A percentile compares a stretch with the other conserved stretches of the same genome.
phyloP scores from a whole-genome alignment of 257 asterid species.

The Sherardia arvensis region DNA sequence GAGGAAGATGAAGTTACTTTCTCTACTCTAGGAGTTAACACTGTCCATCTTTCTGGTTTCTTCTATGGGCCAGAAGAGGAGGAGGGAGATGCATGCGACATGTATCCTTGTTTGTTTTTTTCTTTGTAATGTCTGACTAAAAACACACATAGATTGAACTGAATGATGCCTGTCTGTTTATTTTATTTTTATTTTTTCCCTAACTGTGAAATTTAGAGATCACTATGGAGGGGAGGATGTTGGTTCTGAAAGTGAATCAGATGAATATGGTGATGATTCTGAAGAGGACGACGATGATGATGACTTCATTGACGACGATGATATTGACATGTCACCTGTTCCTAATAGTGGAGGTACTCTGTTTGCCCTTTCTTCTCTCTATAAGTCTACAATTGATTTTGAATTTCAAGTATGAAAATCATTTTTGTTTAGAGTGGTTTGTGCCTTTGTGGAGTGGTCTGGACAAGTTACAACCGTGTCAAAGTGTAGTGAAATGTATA shows the following conservation, averaged over 20 bases:
- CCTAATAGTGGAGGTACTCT: slow-evolving; percentile 71
- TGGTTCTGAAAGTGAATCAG: slow-evolving; percentile 42
- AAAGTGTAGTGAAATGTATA: too few relatives aligned
- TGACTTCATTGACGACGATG: slow-evolving; percentile 49
- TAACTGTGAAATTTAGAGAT: slow-evolving; percentile 44
- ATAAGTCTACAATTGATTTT: neutral
- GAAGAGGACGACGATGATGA: slow-evolving; percentile 58
- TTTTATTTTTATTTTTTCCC: slow-evolving; percentile 17
- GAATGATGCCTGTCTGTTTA: neutral
- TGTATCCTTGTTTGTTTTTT: slow-evolving; percentile 46
- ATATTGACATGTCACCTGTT: slow-evolving; percentile 36
- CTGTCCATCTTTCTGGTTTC: slow-evolving; percentile 91
- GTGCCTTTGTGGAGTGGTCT: neutral
- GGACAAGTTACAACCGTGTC: neutral
- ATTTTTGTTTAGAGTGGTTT: too few relatives aligned
- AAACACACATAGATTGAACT: neutral
- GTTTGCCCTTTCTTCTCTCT: neutral
- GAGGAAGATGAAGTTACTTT: slow-evolving; percentile 77
- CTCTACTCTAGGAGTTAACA: slow-evolving; percentile 56
- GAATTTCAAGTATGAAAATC: neutral
- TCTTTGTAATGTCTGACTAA: neutral
- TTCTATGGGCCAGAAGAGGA: slow-evolving; percentile 35
- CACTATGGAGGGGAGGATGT: slow-evolving; percentile 25
- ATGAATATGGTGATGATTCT: slow-evolving; percentile 29
- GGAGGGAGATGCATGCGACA: slow-evolving; percentile 30